phyloP scores from a whole-genome alignment of 306 rosid genomes.

The Lithocarpus polystachyus region DNA sequence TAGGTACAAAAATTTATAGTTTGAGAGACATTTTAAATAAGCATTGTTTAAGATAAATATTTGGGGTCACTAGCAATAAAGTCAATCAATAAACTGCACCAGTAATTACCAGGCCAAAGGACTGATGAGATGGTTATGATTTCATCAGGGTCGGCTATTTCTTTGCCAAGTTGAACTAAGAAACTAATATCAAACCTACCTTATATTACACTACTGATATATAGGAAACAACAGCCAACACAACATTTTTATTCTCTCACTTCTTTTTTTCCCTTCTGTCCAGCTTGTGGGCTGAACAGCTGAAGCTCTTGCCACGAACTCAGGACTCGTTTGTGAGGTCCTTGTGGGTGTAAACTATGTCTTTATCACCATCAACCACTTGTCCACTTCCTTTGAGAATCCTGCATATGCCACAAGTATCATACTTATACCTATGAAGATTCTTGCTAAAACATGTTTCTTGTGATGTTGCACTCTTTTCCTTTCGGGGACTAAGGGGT shows the following conservation, averaged over 20 bases:
- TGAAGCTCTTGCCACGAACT: neutral
- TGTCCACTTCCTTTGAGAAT: conserved; percentile 90
- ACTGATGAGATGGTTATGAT: neutral
- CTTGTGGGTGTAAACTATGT: conserved; percentile 62
- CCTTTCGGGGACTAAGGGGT: neutral
- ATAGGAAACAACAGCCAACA: neutral
- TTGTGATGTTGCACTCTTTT: neutral
- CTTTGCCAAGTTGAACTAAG: neutral
- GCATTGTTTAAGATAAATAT: neutral
- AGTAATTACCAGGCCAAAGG: neutral
- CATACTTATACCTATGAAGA: neutral
- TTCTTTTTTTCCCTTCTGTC: neutral
- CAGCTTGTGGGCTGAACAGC: conserved; percentile 5
- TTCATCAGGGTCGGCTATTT: neutral
- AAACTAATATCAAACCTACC: neutral
- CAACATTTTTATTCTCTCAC: neutral
- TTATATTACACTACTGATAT: neutral
- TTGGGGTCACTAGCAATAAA: neutral
- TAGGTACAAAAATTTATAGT: too few relatives aligned
- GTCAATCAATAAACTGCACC: neutral
- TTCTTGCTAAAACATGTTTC: neutral
- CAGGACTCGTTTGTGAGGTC: conserved; percentile 52
- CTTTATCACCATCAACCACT: conserved; percentile 79
- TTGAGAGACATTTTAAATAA: too few relatives aligned
- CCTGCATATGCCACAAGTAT: conserved; percentile 44